These are phyloP conservation scores for Aureobasidium uvarum DNA, from an alignment of 2,329 filamentous ascomycete species.

Conservation along the genomic window DNA sequence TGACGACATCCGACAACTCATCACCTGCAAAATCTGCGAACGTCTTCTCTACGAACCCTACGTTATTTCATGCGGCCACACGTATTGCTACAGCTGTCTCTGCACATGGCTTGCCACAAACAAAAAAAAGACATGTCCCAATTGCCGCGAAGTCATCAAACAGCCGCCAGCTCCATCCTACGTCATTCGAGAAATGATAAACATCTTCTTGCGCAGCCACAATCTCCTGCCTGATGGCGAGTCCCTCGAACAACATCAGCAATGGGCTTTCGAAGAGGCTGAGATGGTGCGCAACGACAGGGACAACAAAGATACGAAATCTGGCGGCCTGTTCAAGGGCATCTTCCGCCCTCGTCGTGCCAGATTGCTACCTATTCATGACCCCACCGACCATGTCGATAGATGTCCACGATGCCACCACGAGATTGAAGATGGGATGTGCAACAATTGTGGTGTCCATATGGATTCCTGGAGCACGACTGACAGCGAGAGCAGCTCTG, in stretches of 20 bases:
- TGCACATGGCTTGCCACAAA: constrained; percentile 54
- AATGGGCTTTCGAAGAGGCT: constrained; percentile 59
- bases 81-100: constrained; percentile 63
- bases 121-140: constrained; percentile 66
- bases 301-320: constrained; percentile 49
- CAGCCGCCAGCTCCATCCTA: constrained; percentile 63
- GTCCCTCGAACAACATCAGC: constrained; percentile 59
- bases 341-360: constrained; percentile 47
- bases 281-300: constrained; percentile 60
- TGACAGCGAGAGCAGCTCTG: constrained; percentile 32
- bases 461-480: constrained; percentile 51
- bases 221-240: constrained; percentile 64
- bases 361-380: constrained; percentile 48
- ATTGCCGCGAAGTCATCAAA: constrained; percentile 61
- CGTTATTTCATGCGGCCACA: constrained; percentile 66
- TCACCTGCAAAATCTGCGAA: constrained; percentile 68
- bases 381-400: constrained; percentile 59
- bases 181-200: constrained; percentile 63
- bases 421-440: constrained; percentile 63
- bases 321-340: constrained; percentile 63
- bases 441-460: constrained; percentile 53
- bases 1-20: constrained; percentile 58
- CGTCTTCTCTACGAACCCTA: constrained; percentile 68
- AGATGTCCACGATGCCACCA: constrained; percentile 62
- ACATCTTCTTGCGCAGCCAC: constrained; percentile 58